These are phyloP conservation scores for Boletus pseudopeckii DNA, from an alignment of 768 basidiomycete genomes.

Conservation along the genomic window DNA sequence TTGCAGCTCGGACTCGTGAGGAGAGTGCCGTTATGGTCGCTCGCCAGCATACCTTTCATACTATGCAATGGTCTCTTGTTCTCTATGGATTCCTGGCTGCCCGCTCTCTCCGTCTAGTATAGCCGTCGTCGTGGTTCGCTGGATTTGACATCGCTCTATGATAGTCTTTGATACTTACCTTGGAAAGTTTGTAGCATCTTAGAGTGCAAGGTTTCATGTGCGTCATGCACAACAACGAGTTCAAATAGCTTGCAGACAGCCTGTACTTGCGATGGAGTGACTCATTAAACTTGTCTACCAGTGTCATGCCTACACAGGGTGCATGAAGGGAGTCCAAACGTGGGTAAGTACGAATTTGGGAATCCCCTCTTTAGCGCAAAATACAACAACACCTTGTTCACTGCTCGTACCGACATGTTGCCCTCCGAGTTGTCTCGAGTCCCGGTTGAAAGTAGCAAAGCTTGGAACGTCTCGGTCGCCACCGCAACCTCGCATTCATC, in stretches of 20 bases:
- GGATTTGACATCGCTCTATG: not conserved
- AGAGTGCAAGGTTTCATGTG: conserved; percentile 1
- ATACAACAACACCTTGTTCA: conserved; percentile 28
- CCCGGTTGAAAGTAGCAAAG: not conserved
- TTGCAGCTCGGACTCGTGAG: conserved; percentile 83
- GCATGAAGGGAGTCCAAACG: not conserved
- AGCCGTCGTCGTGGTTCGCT: not conserved
- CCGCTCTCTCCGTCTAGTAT: not conserved
- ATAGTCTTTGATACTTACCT: not conserved
- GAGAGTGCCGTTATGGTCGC: not conserved
- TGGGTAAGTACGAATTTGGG: not conserved
- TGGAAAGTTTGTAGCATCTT: not conserved
- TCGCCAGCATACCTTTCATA: not conserved
- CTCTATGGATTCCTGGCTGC: not conserved
- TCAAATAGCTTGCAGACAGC: not conserved
- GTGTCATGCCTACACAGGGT: not conserved
- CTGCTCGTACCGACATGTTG: not conserved
- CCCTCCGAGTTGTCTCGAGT: not conserved
- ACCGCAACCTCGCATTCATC: conserved; percentile 19
- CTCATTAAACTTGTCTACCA: not conserved
- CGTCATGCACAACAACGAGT: not conserved
- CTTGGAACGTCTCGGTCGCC: conserved; percentile 13
- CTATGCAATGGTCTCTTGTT: not conserved
- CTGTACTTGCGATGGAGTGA: not conserved
- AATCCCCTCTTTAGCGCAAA: not conserved